Conservation (phyloP, 441 rosid species). For the Brassica balearica region DNA sequence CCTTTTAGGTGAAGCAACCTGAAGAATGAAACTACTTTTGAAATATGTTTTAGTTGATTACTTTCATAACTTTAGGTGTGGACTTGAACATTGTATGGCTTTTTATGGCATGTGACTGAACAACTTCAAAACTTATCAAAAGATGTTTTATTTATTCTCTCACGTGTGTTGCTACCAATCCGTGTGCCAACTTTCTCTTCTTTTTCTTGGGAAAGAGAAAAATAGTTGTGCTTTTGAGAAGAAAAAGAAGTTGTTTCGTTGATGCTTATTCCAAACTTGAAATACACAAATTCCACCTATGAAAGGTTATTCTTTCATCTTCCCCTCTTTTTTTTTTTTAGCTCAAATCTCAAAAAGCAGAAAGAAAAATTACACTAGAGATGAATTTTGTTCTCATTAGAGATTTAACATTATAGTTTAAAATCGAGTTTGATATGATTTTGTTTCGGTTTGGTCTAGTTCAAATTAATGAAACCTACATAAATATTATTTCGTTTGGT, state of each 20-base stretch:
- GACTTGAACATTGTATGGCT: constrained; percentile 38
- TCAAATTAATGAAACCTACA: background rate
- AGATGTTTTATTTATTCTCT: constrained; percentile 38
- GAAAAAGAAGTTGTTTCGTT: constrained; percentile 25
- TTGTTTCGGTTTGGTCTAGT: background rate
- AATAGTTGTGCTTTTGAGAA: constrained; percentile 40
- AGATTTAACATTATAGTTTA: background rate
- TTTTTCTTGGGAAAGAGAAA: constrained; percentile 16
- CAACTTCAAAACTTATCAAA: constrained; percentile 23
- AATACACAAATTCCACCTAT: constrained; percentile 44
- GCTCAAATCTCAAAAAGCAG: constrained; percentile 18
- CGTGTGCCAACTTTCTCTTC: constrained; percentile 46
- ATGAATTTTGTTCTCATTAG: constrained; percentile 10
- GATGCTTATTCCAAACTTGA: constrained; percentile 53
- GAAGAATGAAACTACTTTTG: constrained; percentile 29
- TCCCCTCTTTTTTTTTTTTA: constrained; percentile 4
- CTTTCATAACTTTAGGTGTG: constrained; percentile 25
- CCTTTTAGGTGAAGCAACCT: constrained; percentile 43
- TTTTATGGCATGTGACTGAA: constrained; percentile 42
- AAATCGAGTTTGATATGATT: constrained; percentile 12
- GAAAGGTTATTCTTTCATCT: constrained; percentile 40
- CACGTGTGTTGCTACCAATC: constrained; percentile 45
- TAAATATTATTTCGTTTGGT: background rate
- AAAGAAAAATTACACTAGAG: constrained; percentile 4
- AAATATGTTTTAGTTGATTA: constrained; percentile 20